Conservation (phyloP, 1,139 yeast species). For the Torulaspora globosa region DNA sequence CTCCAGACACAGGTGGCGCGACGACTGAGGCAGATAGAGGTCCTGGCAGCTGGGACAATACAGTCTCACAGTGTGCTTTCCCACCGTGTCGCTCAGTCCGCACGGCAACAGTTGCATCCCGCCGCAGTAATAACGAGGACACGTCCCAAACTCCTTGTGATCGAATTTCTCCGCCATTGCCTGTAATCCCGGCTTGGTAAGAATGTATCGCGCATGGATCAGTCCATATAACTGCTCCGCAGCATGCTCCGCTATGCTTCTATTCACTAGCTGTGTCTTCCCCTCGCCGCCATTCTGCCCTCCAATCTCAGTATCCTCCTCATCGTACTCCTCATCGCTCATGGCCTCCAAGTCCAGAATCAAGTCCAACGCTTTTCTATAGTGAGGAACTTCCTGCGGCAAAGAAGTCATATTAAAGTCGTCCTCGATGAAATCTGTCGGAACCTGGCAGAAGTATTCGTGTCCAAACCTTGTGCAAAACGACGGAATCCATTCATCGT, state of each 20-base stretch:
- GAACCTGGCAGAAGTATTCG: conserved; percentile 88
- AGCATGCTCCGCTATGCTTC: conserved; percentile 73
- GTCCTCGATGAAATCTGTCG: conserved; percentile 91
- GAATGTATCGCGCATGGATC: conserved; percentile 87
- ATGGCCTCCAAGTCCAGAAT: conserved; percentile 86
- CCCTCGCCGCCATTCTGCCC: conserved; percentile 18
- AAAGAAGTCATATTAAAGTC: conserved; percentile 93
- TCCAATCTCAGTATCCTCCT: conserved; percentile 19
- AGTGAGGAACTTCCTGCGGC: conserved; percentile 79
- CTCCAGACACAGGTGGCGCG: conserved; percentile 81
- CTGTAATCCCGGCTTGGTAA: conserved; percentile 85
- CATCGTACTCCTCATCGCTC: conserved; percentile 36
- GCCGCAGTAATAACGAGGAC: conserved; percentile 88
- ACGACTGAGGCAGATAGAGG: conserved; percentile 78
- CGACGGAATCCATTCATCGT: conserved; percentile 83
- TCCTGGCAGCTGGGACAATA: conserved; percentile 95
- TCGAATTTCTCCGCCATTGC: conserved; percentile 96
- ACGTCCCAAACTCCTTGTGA: conserved; percentile 80
- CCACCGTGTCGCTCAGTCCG: conserved; percentile 87
- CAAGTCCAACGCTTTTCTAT: conserved; percentile 86
- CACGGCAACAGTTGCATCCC: conserved; percentile 91
- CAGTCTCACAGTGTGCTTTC: conserved; percentile 84
- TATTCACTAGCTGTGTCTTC: conserved; percentile 38
- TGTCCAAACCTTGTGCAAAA: conserved; percentile 86
- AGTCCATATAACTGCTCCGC: conserved; percentile 91